Evolutionary conservation across 1,284 basidiomycete species (phyloP), one percentile per base, ranked within the genome.

Genomic region (Tilletia walkeri): DNA sequence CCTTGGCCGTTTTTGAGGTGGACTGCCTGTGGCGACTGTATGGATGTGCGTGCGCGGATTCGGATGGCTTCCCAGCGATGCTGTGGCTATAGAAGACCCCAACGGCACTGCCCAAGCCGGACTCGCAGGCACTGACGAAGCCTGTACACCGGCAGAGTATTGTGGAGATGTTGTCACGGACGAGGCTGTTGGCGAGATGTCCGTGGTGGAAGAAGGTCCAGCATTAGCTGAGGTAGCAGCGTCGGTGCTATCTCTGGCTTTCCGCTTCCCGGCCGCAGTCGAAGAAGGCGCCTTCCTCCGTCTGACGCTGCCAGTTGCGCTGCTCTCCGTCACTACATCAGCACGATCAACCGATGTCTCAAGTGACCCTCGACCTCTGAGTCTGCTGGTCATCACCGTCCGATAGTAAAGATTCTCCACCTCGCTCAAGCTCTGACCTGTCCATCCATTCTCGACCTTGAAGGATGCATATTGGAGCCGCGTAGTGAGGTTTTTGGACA

Each of bases 371-470:
- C 41, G 41, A 45, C 41, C 41, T 45, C 14, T 45, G 6, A 38
- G 30, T 4, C 59, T 5, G 16, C 18, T 38, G 30, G 59, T 38
- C 16, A 63, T 18, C 4, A 63, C 59, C 36, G 36, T 63, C 2
- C 76, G 76, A 63, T 82, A 82, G 68, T 79, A 82, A 16, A 82
- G 70, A 49, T 82, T 82, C 66, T 82, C 80, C n/a, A 82, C 79
- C 67, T 82, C 80, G n/a, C 78, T 76, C 6, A 80, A 69, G 61
- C 77, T 76, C 72, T 82, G 80, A 36, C 76, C 74, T n/a, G 78
- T 76, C 80, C 80, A 82, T 30, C 80, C 80, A 69, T 82, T 77
- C 67, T 82, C 78, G 16, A 82, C 78, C 72, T 82, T 82, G 74
- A 82, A 80, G 59, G 75, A 74, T 24, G 79, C 80, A 47, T 80